Conservation (phyloP, 2,329 filamentous ascomycete species). For the Cytospora chrysosperma region DNA sequence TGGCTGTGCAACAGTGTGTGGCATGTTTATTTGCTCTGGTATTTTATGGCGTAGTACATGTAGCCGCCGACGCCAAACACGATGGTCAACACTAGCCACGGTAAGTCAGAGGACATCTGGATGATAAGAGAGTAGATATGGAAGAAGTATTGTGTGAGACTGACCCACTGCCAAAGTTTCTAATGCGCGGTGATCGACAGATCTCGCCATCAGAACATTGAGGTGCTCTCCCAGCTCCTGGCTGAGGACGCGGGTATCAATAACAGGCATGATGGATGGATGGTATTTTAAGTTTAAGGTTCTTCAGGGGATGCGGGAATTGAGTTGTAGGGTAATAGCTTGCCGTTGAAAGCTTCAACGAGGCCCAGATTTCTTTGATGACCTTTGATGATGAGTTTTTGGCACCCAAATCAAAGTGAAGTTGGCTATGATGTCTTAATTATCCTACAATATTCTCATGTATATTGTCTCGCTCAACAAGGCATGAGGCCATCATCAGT, state of each 20-base stretch:
- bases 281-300: background rate
- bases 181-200: conserved; percentile 11
- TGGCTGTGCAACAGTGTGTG: background rate
- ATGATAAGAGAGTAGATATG: background rate
- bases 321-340: background rate
- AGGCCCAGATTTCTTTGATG: no score
- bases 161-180: conserved; percentile 19
- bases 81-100: conserved; percentile 6
- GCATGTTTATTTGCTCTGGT: conserved; percentile 21
- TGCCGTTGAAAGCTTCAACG: background rate
- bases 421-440: background rate
- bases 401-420: background rate
- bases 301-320: background rate
- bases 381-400: no score
- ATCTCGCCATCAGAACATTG: conserved; percentile 15
- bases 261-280: conserved; percentile 14
- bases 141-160: background rate
- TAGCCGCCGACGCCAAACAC: conserved; percentile 22
- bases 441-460: background rate
- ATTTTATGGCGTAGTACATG: conserved; percentile 23
- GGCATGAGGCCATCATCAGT: conserved; percentile 13
- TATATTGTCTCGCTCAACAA: background rate
- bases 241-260: conserved; percentile 17
- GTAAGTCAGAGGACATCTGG: background rate
- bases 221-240: conserved; percentile 20